Evolutionary conservation across 2,329 filamentous ascomycete species (phyloP).

Genomic region (Venturia aucupariae): DNA sequence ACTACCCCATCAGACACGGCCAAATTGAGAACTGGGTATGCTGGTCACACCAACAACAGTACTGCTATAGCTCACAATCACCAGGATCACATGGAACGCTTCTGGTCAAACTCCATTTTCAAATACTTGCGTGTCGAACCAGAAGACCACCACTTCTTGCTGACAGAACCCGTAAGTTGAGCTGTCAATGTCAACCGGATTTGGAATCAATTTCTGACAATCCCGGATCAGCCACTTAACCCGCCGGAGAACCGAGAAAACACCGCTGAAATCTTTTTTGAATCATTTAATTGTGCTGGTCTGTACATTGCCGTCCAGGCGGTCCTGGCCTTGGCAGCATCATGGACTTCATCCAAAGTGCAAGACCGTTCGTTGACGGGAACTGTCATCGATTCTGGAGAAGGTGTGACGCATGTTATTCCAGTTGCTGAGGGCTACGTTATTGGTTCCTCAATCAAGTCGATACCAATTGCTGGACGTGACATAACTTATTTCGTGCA

Average conservation of each 20-base stretch:
- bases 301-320: conserved; percentile 98
- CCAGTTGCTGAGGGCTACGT: conserved; percentile 98
- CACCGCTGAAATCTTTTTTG: conserved; percentile 99
- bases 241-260: conserved; percentile 98
- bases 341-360: conserved; percentile 97
- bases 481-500: conserved; percentile 99
- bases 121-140: conserved; percentile 97
- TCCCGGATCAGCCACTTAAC: conserved; percentile 65
- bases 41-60: not conserved
- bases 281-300: conserved; percentile 98
- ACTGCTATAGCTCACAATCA: conserved; percentile 16
- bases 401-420: conserved; percentile 98
- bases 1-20: conserved; percentile 95
- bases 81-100: conserved; percentile 97
- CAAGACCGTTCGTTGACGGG: conserved; percentile 92
- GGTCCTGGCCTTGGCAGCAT: conserved; percentile 89
- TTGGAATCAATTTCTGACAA: conserved; percentile 1
- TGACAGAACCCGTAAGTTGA: conserved; percentile 79
- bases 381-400: conserved; percentile 96
- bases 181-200: conserved; percentile 11
- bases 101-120: conserved; percentile 99
- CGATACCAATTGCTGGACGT: conserved; percentile 92
- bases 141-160: conserved; percentile 96
- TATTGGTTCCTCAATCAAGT: conserved; percentile 98
- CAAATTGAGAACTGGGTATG: conserved; percentile 98